Base-by-base conservation (phyloP, 148 eudicot species). In the Vaccinium vitisidaea region DNA sequence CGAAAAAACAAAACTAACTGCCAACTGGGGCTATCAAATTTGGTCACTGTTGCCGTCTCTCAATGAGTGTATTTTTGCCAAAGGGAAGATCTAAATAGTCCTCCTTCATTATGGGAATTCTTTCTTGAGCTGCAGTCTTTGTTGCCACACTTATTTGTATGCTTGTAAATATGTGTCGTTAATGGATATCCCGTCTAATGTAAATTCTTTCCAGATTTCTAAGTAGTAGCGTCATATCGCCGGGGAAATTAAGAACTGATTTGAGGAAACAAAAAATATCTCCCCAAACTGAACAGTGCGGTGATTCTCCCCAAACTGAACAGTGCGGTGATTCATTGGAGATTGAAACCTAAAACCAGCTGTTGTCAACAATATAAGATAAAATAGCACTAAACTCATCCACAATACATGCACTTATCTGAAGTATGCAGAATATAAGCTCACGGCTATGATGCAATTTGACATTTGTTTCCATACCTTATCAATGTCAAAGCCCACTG, bases 401-500 rank as follows among this genome's bases (percentile, higher is more conserved):
- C 56, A 65, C 11, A 19, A 32, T 32, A 81, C 23, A 65, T 55
- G 8, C 39, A n/a, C 49, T 13, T 27, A 12, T 63, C 75, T 25
- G 3, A 48, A 14, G 25, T 65, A 82, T 10, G 77, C 70, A 82
- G 23, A 81, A 65, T 53, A 48, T 14, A 48, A 65, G 77, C 67
- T 81, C 48, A 15, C 10, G 39, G 56, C 27, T 43, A 48, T 69
- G 48, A 15, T 14, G 6, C 8, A 50, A 50, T 70, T 49, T 39
- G 23, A 49, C 14, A 27, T 25, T 82, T 12, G 67, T 19, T 27
- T 27, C 13, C 48, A 58, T 89, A 97, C 99, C 99, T 90, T 93
- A 79, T 97, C 93, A 75, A 97, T 87, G 87, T 97, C 95, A 79
- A 95, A 95, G 58, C 99, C 98, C 63, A 91, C 87, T 65, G 99